Evolutionary conservation across 352 stramenopile species (phyloP).

Genomic region (Globisporangium nodosum): DNA sequence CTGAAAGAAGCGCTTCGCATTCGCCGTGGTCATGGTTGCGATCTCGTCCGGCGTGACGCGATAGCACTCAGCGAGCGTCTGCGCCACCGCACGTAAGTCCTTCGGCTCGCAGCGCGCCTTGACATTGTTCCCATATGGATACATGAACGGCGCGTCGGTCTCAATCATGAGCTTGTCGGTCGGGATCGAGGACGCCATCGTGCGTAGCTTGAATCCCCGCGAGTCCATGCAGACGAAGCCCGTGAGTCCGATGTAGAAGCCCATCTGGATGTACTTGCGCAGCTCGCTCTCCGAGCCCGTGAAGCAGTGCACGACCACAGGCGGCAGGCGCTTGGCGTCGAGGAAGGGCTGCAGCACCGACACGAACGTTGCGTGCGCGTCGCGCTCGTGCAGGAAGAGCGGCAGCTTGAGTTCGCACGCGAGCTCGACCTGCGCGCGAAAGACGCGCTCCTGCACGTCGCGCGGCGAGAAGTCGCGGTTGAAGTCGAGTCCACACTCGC

Average conservation of each 20-base stretch:
- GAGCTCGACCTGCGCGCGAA: constrained; percentile 88
- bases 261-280: constrained; percentile 47
- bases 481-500: constrained; percentile 96
- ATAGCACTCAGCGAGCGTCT: constrained; percentile 54
- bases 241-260: constrained; percentile 72
- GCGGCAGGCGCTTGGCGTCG: constrained; percentile 26
- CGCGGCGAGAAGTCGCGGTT: constrained; percentile 92
- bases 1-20: constrained; percentile 48
- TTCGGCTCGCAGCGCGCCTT: constrained; percentile 56
- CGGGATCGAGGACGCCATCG: constrained; percentile 35
- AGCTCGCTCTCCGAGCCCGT: constrained; percentile 50
- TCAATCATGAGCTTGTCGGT: constrained; percentile 63
- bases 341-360: constrained; percentile 29
- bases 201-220: constrained; percentile 37
- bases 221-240: constrained; percentile 64
- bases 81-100: constrained; percentile 47
- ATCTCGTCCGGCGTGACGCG: constrained; percentile 30
- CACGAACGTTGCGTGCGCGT: constrained; percentile 52
- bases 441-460: constrained; percentile 84
- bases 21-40: constrained; percentile 34
- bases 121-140: constrained; percentile 37
- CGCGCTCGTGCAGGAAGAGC: constrained; percentile 91
- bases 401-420: constrained; percentile 77
- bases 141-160: constrained; percentile 80
- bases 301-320: constrained; percentile 73